phyloP scores from a whole-genome alignment of 176 grass and related monocot genomes.

The Juncus effusus region DNA sequence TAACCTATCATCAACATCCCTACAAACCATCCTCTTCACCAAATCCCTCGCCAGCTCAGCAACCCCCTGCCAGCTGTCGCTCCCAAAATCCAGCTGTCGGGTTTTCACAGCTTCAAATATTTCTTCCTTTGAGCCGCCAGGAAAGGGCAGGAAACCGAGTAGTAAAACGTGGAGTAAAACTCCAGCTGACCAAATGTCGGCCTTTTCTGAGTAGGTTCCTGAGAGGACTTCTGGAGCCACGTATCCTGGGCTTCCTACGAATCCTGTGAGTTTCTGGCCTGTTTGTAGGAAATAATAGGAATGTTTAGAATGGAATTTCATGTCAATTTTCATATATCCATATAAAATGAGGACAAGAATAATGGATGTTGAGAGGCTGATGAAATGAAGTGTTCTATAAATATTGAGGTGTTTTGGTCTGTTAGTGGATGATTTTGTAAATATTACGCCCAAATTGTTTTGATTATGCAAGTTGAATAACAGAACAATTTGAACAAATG shows the following conservation, averaged over 20 bases:
- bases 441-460: too few species aligned
- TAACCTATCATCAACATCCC: constrained; percentile 65
- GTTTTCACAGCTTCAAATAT: constrained; percentile 87
- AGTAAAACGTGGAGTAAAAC: constrained; percentile 80
- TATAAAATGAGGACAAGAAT: not conserved
- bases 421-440: too few species aligned
- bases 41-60: constrained; percentile 69
- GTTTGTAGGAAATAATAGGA: constrained; percentile 3
- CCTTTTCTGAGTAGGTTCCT: constrained; percentile 80
- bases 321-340: constrained; percentile 9
- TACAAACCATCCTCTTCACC: constrained; percentile 63
- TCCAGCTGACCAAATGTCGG: constrained; percentile 86
- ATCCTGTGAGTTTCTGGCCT: constrained; percentile 87
- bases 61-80: constrained; percentile 52
- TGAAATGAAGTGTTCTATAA: constrained; percentile 1
- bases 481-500: too few species aligned
- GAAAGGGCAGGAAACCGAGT: constrained; percentile 80
- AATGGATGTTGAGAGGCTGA: not conserved
- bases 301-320: not conserved
- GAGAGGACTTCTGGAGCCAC: constrained; percentile 88
- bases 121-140: constrained; percentile 58
- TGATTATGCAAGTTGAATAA: too few species aligned
- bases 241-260: constrained; percentile 93
- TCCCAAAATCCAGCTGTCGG: constrained; percentile 65
- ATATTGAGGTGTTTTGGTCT: not conserved